Evolutionary conservation across 345 rosid genomes (phyloP).

Genomic region (Melastoma malabathricum): DNA sequence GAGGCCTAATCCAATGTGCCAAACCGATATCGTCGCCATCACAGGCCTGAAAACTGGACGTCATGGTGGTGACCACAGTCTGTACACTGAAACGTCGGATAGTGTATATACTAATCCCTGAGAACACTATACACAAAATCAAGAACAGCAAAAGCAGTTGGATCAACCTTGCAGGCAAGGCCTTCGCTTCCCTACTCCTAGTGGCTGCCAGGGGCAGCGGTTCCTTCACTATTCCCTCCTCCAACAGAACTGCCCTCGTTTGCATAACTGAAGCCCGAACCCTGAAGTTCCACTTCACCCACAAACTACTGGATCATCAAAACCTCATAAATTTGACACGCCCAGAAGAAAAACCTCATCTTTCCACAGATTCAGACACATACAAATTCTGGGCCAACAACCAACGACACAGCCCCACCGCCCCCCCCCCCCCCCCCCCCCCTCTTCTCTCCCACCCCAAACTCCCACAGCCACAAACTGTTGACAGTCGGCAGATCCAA

Average conservation of each 20-base stretch:
- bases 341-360: too few species aligned
- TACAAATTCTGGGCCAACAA: too few species aligned
- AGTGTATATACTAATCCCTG: slow-evolving; percentile 53
- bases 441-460: too few species aligned
- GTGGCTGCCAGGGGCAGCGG: slow-evolving; percentile 12
- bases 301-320: not conserved
- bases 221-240: slow-evolving; percentile 51
- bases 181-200: slow-evolving; percentile 34
- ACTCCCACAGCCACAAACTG: too few species aligned
- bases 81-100: slow-evolving; percentile 47
- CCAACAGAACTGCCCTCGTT: slow-evolving; percentile 37
- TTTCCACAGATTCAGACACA: too few species aligned
- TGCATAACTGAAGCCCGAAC: slow-evolving; percentile 30
- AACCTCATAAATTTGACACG: too few species aligned
- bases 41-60: slow-evolving; percentile 39
- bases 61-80: slow-evolving; percentile 28
- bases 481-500: too few species aligned
- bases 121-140: slow-evolving; percentile 38
- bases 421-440: too few species aligned
- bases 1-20: slow-evolving; percentile 51
- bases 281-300: not conserved
- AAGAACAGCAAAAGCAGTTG: slow-evolving; percentile 40
- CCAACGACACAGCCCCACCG: too few species aligned
- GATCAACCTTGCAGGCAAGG: slow-evolving; percentile 38
- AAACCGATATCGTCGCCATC: slow-evolving; percentile 23